Base-by-base conservation (phyloP, 148 eudicot genomes). In the Linanthus parryae region DNA sequence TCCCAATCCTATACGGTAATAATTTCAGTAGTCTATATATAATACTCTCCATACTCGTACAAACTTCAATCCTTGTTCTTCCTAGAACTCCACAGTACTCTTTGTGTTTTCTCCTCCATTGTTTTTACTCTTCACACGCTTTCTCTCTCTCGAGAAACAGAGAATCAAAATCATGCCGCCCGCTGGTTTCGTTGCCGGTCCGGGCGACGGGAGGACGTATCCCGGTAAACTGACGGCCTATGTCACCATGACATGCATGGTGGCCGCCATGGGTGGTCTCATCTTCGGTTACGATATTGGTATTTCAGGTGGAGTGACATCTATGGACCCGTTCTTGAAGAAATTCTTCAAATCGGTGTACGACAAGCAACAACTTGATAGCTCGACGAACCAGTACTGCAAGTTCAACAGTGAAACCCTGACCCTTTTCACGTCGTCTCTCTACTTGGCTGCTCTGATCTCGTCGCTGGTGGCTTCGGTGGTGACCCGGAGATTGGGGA, bases 241-340 rank as follows among this genome's bases (percentile, higher is more conserved):
- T 56, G 96, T 87, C 28, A 67, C 66, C 1, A 50, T 68, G 4
- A 83, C 96, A 28, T 87, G 96, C 58, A 66, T 87, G 24, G 62
- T 87, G 22, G 96, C 85, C 9, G 83, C 92, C 79, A 87, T 81
- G 91, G 96, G 96, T 14, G 96, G 96, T 36, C 77, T 87, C 10
- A 83, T 87, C 38, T 87, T 87, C 43, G 95, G 95, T 41, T 87
- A 87, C 54, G 95, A 87, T 31, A 80, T 87, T 26, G 95, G 95
- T 7, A 87, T 87, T 57, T 87, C 96, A 47, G 91, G 95, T 20
- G 96, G 96, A 0, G 91, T 87, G 63, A 83, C 91, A 23, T 64
- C 96, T 0, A 87, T 87, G 96, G 70, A 75, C 2, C 52, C 78
- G 2, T 87, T 87, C 52, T 29, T 87, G 57, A 12, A 64, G 59